A percentile compares a stretch with the other conserved stretches of the same genome.
These are phyloP conservation scores for Globisporangium cylindrosporum DNA, from an alignment of 352 stramenopile species.

Conservation along the genomic window DNA sequence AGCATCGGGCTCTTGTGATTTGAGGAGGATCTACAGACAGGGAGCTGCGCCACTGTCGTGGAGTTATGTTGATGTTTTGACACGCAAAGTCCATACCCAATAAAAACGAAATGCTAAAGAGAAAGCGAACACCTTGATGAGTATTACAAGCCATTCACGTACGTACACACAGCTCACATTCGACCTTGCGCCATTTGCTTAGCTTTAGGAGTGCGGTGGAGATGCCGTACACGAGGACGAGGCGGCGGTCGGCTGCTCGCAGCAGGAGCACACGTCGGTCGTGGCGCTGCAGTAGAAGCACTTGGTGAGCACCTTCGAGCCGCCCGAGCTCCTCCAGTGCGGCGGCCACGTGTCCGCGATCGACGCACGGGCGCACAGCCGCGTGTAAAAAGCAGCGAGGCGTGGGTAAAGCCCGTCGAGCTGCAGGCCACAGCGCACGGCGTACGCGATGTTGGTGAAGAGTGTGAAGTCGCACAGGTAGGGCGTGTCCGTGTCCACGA, in stretches of 20 bases:
- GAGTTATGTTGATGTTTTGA: background rate
- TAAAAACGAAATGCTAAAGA: background rate
- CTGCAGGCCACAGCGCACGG: conserved; percentile 79
- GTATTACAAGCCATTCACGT: background rate
- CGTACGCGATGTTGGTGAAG: conserved; percentile 86
- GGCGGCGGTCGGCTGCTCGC: conserved; percentile 7
- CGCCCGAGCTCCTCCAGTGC: conserved; percentile 77
- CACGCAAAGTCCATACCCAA: background rate
- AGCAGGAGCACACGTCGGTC: conserved; percentile 16
- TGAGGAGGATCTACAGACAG: no score
- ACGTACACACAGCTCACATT: background rate
- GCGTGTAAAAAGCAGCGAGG: conserved; percentile 77
- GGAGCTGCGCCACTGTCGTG: background rate
- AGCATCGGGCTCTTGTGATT: conserved; percentile 30
- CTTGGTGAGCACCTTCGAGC: conserved; percentile 76
- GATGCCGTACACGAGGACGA: conserved; percentile 6
- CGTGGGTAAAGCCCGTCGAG: conserved; percentile 78
- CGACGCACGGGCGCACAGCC: conserved; percentile 60
- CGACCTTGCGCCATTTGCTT: background rate
- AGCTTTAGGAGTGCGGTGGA: background rate
- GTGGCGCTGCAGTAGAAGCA: conserved; percentile 59
- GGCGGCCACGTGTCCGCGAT: conserved; percentile 80
- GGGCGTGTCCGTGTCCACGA: conserved; percentile 56
- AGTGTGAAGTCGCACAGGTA: conserved; percentile 82
- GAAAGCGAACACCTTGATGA: background rate